A percentile compares a stretch with the other conserved stretches of the same genome.
Evolutionary conservation across 768 basidiomycete species (phyloP).

Genomic region (Mycena kentingensis): DNA sequence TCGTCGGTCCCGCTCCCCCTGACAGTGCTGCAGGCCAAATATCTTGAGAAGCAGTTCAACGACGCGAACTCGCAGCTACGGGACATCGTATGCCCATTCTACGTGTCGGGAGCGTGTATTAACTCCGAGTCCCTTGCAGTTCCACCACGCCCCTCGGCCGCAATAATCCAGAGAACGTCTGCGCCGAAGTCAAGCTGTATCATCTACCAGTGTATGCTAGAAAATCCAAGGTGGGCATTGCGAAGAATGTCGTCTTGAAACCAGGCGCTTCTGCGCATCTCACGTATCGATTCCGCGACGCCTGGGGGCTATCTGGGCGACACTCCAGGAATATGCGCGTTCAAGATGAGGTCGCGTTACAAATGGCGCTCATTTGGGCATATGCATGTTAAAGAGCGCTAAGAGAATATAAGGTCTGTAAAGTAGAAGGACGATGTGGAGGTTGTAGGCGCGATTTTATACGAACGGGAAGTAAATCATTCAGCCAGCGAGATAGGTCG

Average conservation of each 20-base stretch:
- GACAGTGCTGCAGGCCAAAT: slow-evolving; percentile 63
- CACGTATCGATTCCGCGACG: too few relatives aligned
- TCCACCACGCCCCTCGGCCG: slow-evolving; percentile 54
- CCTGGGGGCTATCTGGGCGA: too few relatives aligned
- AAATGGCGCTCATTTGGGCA: too few relatives aligned
- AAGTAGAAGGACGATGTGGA: too few relatives aligned
- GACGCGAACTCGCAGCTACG: slow-evolving; percentile 86
- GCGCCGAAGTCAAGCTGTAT: slow-evolving; percentile 15
- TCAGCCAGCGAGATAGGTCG: too few relatives aligned
- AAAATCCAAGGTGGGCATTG: neutral
- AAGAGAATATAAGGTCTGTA: too few relatives aligned
- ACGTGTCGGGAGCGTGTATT: neutral
- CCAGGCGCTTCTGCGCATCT: neutral
- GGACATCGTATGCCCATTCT: slow-evolving; percentile 66
- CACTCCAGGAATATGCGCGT: too few relatives aligned
- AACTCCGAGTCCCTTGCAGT: slow-evolving; percentile 37
- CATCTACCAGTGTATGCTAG: slow-evolving; percentile 7
- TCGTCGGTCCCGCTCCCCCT: neutral
- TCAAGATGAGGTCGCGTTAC: too few relatives aligned
- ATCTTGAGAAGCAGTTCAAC: slow-evolving; percentile 90
- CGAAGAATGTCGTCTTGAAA: neutral
- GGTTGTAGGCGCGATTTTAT: too few relatives aligned
- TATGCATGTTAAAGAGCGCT: too few relatives aligned
- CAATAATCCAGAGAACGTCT: slow-evolving; percentile 22
- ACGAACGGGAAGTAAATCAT: too few relatives aligned